phyloP scores from a whole-genome alignment of 495 filamentous ascomycete species.

The Aspergillus funiculosus region DNA sequence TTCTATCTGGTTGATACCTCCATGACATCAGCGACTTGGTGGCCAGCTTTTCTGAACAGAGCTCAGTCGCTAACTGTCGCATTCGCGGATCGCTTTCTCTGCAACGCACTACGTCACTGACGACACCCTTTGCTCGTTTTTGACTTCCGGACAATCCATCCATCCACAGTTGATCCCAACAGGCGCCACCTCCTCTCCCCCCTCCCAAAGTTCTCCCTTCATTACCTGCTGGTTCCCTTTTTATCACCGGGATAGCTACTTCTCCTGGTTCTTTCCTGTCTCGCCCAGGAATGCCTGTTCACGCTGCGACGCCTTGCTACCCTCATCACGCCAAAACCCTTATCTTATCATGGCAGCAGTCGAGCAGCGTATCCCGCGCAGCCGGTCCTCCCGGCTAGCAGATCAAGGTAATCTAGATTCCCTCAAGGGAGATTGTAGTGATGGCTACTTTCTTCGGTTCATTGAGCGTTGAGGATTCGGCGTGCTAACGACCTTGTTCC shows the following conservation, averaged over 20 bases:
- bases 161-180: constrained; percentile 9
- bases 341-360: constrained; percentile 31
- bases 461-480: background rate
- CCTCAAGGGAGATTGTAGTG: too few species aligned
- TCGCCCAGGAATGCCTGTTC: constrained; percentile 17
- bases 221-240: too few species aligned
- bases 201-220: constrained; percentile 6
- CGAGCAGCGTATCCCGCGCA: constrained; percentile 21
- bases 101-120: constrained; percentile 27
- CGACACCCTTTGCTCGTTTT: constrained; percentile 10
- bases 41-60: background rate
- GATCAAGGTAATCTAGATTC: constrained; percentile 38
- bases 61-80: constrained; percentile 4
- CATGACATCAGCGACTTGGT: constrained; percentile 21
- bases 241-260: too few species aligned
- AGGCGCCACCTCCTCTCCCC: background rate
- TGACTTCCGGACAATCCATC: constrained; percentile 32
- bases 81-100: constrained; percentile 17
- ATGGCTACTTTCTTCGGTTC: constrained; percentile 2
- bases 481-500: constrained; percentile 1
- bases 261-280: constrained; percentile 3
- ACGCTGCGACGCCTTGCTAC: constrained; percentile 4
- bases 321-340: constrained; percentile 7
- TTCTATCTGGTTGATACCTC: constrained; percentile 4
- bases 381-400: constrained; percentile 31